These are phyloP conservation scores for Arthroderma sp. DNA, from an alignment of 2,329 filamentous ascomycete species.

Conservation along the genomic window DNA sequence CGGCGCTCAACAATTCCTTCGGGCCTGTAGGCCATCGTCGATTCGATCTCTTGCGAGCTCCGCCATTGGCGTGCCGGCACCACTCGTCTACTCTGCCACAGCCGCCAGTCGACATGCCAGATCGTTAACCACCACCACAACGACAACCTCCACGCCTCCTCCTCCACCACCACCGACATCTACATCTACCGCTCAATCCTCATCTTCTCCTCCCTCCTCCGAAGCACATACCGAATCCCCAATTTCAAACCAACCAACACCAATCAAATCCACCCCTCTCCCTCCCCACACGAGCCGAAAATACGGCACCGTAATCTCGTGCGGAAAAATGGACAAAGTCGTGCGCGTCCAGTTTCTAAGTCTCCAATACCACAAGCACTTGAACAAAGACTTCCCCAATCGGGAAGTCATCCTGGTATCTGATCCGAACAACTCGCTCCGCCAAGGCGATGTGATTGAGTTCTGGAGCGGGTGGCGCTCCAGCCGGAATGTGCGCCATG, in stretches of 20 bases:
- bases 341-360: constrained; percentile 23
- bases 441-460: constrained; percentile 32
- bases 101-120: background rate
- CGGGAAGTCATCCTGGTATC: constrained; percentile 23
- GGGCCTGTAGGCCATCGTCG: background rate
- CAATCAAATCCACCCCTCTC: background rate
- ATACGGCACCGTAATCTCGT: constrained; percentile 27
- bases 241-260: background rate
- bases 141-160: background rate
- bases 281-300: constrained; percentile 15
- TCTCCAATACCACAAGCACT: constrained; percentile 24
- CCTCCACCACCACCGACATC: background rate
- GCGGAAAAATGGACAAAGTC: constrained; percentile 29
- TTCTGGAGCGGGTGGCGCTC: constrained; percentile 29
- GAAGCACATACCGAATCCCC: background rate
- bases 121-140: background rate
- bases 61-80: too few relatives aligned
- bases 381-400: constrained; percentile 26
- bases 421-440: constrained; percentile 29
- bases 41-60: background rate
- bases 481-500: constrained; percentile 26
- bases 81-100: background rate
- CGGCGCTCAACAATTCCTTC: background rate
- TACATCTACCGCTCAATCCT: background rate
- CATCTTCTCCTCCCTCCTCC: too few relatives aligned